These are phyloP conservation scores for Candida arabinofermentans DNA, from an alignment of 805 yeast genomes.

Conservation along the genomic window DNA sequence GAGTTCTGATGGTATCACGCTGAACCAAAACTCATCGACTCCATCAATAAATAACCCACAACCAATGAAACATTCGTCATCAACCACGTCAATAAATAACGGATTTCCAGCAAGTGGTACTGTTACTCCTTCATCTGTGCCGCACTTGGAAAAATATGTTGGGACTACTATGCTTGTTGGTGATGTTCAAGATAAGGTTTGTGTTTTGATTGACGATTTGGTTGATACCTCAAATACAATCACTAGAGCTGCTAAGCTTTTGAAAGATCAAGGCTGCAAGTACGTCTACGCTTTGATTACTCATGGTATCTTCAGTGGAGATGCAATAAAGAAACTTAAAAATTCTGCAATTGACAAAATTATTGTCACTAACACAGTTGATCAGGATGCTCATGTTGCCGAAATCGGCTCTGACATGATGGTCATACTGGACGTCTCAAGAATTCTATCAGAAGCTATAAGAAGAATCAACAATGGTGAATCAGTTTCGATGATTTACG, in stretches of 20 bases:
- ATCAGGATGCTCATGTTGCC: slow-evolving; percentile 62
- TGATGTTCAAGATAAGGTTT: slow-evolving; percentile 79
- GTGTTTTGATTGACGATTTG: slow-evolving; percentile 90
- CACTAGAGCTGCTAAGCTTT: slow-evolving; percentile 83
- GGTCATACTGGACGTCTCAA: slow-evolving; percentile 80
- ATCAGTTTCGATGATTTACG: slow-evolving; percentile 88
- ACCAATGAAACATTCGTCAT: slow-evolving; percentile 10
- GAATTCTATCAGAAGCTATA: slow-evolving; percentile 90
- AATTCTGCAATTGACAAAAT: slow-evolving; percentile 74
- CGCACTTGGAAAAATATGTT: slow-evolving; percentile 28
- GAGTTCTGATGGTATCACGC: slow-evolving; percentile 11
- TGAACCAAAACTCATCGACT: slow-evolving; percentile 14
- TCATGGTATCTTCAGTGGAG: slow-evolving; percentile 91
- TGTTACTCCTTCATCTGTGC: not conserved
- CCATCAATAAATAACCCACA: slow-evolving; percentile 13
- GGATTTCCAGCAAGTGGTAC: slow-evolving; percentile 3
- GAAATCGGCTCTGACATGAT: slow-evolving; percentile 50
- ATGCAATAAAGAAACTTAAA: slow-evolving; percentile 70
- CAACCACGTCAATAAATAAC: slow-evolving; percentile 16
- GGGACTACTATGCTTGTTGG: slow-evolving; percentile 97
- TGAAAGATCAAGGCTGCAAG: slow-evolving; percentile 90
- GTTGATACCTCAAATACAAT: slow-evolving; percentile 93
- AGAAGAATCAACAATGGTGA: slow-evolving; percentile 97
- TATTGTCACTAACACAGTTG: slow-evolving; percentile 87
- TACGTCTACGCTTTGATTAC: slow-evolving; percentile 85